These are phyloP conservation scores for Arthroderma sp. DNA, from an alignment of 2,329 filamentous ascomycete genomes.

Conservation along the genomic window DNA sequence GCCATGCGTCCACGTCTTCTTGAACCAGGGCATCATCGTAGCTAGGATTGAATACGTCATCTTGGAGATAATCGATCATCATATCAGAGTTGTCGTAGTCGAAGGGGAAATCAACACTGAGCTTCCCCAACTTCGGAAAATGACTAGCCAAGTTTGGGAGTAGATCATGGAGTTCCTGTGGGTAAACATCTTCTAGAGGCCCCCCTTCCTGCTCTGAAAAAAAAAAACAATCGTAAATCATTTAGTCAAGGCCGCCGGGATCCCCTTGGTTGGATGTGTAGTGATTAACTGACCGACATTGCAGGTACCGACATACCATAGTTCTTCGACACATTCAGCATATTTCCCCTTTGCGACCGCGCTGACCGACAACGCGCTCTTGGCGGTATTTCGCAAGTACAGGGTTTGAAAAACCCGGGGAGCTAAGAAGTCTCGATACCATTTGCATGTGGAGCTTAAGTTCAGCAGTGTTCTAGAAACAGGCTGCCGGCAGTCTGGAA, in stretches of 20 bases:
- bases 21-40: not conserved
- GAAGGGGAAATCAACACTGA: not conserved
- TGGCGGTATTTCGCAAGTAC: not conserved
- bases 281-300: not conserved
- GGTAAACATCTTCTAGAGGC: not conserved
- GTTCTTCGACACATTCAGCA: not conserved
- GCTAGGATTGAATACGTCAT: not conserved
- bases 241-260: not conserved
- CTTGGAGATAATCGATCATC: not conserved
- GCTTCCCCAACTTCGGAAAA: not conserved
- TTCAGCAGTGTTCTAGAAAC: not conserved
- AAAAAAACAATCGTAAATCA: not conserved
- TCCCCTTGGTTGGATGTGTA: not conserved
- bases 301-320: not conserved
- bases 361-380: not conserved
- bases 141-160: not conserved
- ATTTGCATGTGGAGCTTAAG: not conserved
- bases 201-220: not conserved
- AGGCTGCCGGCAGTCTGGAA: no score
- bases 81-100: not conserved
- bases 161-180: not conserved
- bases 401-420: not conserved
- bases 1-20: not conserved
- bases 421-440: not conserved
- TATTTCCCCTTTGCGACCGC: not conserved